Base-by-base conservation (phyloP, 1,139 yeast genomes). In the Saccharomyces hybrid region DNA sequence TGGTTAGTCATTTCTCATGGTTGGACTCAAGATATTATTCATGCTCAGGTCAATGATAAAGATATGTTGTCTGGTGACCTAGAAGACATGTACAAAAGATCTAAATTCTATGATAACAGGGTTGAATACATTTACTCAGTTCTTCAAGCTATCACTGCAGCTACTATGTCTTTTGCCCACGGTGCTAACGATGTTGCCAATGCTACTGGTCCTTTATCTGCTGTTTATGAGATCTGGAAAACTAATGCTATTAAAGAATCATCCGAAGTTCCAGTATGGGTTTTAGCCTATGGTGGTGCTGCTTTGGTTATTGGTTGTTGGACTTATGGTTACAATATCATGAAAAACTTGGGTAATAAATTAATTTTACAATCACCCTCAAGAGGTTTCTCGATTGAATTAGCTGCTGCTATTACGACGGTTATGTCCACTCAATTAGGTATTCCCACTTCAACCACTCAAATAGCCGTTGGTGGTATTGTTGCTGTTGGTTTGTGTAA, bases 121-220 rank as follows among this genome's bases (percentile, higher is more conserved):
- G 75, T 84, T 57, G 95, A 86, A 71, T 84, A 78, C 69, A 73
- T 85, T 63, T 86, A 81, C 71, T 82, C 93, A 4, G 75, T 85
- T 61, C 74, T 84, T 56, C 95, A 86, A 72, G 85, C 82, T 52
- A 73, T 86, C 58, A 85, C 91, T 53, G 91, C 95, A 25, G 79
- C 84, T 64, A 85, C 90, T 58, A 85, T 85, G 84, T 84, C 91
- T 4, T 84, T 86, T 70, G 88, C 91, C 16, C 95, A 86, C 66
- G 89, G 95, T 59, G 84, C 93, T 48, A 86, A 86, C 67, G 95
- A 86, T 72, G 84, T 86, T 61, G 79, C 91, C 52, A 86, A 86
- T 65, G 91, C 93, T 46, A 81, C 88, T 41, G 93, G 89, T 61
- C 93, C 93, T 34, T 75, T 84, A 63, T 74, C 90, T 42, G 78